These are phyloP conservation scores for Avena sativa DNA, from an alignment of 176 grass and related monocot species.

Conservation along the genomic window DNA sequence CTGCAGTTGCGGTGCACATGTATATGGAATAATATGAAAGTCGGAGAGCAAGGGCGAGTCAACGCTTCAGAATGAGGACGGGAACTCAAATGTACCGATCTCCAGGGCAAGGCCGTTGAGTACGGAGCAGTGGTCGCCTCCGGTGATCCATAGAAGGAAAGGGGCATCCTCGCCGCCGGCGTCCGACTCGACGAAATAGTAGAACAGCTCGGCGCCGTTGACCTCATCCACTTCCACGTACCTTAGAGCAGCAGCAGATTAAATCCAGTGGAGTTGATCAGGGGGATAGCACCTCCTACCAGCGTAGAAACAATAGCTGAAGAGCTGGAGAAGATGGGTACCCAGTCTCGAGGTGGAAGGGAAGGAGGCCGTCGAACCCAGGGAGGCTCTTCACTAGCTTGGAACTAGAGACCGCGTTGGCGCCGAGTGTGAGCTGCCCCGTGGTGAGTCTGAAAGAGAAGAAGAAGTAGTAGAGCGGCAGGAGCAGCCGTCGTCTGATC, in stretches of 20 bases:
- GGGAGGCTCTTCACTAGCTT: slow-evolving; percentile 57
- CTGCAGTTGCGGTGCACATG: neutral
- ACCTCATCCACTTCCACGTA: slow-evolving; percentile 62
- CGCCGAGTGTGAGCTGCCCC: neutral
- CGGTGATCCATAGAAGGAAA: slow-evolving; percentile 70
- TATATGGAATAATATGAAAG: neutral
- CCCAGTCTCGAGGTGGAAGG: slow-evolving; percentile 71
- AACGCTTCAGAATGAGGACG: neutral
- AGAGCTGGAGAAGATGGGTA: no score
- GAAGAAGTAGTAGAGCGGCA: neutral
- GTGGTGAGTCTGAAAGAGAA: neutral
- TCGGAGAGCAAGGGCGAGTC: neutral
- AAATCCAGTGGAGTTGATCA: no score
- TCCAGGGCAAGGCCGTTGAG: slow-evolving; percentile 59
- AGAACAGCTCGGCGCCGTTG: slow-evolving; percentile 64
- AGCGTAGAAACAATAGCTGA: no score
- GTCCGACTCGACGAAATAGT: slow-evolving; percentile 68
- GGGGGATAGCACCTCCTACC: no score
- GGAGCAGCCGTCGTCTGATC: neutral
- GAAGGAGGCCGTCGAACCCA: slow-evolving; percentile 52
- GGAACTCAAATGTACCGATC: slow-evolving; percentile 42
- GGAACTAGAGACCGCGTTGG: neutral
- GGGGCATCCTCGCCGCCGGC: neutral
- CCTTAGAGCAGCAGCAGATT: no score
- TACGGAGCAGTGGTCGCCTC: slow-evolving; percentile 60